Percentiles rank a stretch among this genome's conserved stretches.
phyloP scores from a whole-genome alignment of 2,329 filamentous ascomycete genomes.

The Paradendryphiella salina region DNA sequence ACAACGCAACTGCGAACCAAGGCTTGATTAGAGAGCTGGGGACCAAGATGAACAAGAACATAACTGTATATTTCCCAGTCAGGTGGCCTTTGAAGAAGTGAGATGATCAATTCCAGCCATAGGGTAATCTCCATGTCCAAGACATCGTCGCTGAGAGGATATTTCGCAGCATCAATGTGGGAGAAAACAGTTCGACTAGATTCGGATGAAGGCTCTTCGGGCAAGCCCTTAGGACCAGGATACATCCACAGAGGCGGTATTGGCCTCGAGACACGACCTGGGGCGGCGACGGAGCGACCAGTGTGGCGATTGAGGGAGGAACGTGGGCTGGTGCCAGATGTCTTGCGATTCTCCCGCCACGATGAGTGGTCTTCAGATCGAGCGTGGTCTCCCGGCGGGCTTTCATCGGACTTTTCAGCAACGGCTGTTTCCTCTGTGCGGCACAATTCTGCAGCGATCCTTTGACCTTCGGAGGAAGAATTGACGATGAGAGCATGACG shows the following conservation, averaged over 20 bases:
- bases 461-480: conserved; percentile 69
- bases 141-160: conserved; percentile 43
- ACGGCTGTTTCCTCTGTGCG: conserved; percentile 61
- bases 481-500: conserved; percentile 75
- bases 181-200: conserved; percentile 58
- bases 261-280: conserved; percentile 39
- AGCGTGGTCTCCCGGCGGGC: conserved; percentile 22
- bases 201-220: conserved; percentile 55
- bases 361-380: conserved; percentile 37
- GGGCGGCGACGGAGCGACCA: conserved; percentile 26
- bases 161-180: conserved; percentile 47
- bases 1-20: conserved; percentile 75
- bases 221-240: conserved; percentile 57
- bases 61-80: conserved; percentile 96
- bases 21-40: conserved; percentile 86
- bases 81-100: conserved; percentile 71
- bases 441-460: conserved; percentile 71
- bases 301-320: conserved; percentile 39
- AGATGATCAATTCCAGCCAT: conserved; percentile 78
- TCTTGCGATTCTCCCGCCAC: conserved; percentile 39
- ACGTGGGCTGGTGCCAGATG: conserved; percentile 37
- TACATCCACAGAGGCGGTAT: conserved; percentile 60
- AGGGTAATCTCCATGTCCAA: conserved; percentile 53
- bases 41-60: conserved; percentile 79
- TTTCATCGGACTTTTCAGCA: conserved; percentile 50